Evolutionary conservation across 768 basidiomycete genomes (phyloP).

Genomic region (Mycena leptocephala): DNA sequence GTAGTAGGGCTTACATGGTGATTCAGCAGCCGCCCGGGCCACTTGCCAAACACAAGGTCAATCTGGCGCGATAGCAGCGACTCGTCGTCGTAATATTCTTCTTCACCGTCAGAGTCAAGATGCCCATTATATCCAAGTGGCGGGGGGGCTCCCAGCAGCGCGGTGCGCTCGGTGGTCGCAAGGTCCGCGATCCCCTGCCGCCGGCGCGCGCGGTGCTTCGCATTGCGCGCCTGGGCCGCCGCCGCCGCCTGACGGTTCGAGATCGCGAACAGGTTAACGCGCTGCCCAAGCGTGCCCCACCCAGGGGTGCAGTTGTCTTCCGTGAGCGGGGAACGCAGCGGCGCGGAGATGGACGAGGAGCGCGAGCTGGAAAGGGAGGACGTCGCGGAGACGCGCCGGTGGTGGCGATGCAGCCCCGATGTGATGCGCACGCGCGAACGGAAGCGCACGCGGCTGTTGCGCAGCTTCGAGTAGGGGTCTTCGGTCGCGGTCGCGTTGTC

Average conservation of each 20-base stretch:
- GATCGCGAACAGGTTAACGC: conserved; percentile 61
- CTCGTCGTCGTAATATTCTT: conserved; percentile 49
- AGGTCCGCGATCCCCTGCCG: conserved; percentile 17
- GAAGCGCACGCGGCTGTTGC: conserved; percentile 59
- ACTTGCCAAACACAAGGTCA: conserved; percentile 73
- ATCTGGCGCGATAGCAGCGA: conserved; percentile 63
- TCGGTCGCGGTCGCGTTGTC: conserved; percentile 16
- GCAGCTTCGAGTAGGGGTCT: conserved; percentile 27
- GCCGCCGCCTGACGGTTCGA: conserved; percentile 38
- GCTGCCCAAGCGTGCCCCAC: conserved; percentile 76
- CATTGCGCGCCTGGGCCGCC: conserved; percentile 34
- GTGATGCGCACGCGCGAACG: conserved; percentile 73
- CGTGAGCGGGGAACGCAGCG: conserved; percentile 73
- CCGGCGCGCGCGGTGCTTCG: conserved; percentile 33
- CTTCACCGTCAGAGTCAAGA: conserved; percentile 35
- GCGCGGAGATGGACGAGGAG: conserved; percentile 88
- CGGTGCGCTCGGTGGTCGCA: conserved; percentile 56
- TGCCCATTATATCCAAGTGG: conserved; percentile 38
- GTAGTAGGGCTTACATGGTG: conserved; percentile 70
- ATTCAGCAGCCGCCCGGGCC: conserved; percentile 82
- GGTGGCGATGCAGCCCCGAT: conserved; percentile 59
- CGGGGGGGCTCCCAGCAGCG: conserved; percentile 47
- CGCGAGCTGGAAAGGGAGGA: conserved; percentile 71
- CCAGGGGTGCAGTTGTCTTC: conserved; percentile 59
- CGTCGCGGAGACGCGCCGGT: conserved; percentile 43